phyloP scores from a whole-genome alignment of 345 rosid genomes.

The Clausena lansium region DNA sequence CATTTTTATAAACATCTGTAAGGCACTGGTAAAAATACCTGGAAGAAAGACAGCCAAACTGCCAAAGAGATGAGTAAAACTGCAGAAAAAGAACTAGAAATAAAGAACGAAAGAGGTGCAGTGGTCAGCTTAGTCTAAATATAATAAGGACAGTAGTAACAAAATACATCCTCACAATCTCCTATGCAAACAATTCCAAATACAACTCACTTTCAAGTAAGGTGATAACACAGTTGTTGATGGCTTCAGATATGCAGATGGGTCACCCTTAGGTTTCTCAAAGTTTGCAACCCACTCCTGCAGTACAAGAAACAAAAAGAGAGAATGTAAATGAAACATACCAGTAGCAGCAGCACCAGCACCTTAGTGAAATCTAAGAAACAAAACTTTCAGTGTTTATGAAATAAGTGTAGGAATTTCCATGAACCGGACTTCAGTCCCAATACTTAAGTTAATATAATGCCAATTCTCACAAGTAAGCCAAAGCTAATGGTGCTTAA shows the following conservation, averaged over 20 bases:
- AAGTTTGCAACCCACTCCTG: slow-evolving; percentile 94
- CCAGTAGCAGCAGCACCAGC: background rate
- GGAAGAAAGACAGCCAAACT: slow-evolving; percentile 98
- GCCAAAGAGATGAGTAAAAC: slow-evolving; percentile 33
- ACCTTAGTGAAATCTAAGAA: background rate
- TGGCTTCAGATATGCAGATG: slow-evolving; percentile 79
- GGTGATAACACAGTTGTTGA: slow-evolving; percentile 93
- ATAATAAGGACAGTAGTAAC: background rate
- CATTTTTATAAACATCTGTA: slow-evolving; percentile 52
- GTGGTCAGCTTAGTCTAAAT: background rate
- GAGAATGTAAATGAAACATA: background rate
- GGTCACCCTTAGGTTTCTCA: slow-evolving; percentile 96
- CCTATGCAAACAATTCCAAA: background rate
- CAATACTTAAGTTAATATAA: background rate
- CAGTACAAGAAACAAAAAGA: slow-evolving; percentile 9
- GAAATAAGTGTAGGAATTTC: background rate
- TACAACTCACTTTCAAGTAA: slow-evolving; percentile 76
- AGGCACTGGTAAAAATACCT: slow-evolving; percentile 91
- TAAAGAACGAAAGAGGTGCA: background rate
- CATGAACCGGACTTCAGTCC: background rate
- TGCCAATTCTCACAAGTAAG: background rate
- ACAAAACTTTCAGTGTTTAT: background rate
- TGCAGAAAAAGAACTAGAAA: background rate
- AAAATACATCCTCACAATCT: background rate
- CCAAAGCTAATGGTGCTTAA: background rate